Percentiles rank a stretch among this genome's conserved stretches.
Conservation (phyloP, 352 stramenopile species). For the Globisporangium paroecandrum region DNA sequence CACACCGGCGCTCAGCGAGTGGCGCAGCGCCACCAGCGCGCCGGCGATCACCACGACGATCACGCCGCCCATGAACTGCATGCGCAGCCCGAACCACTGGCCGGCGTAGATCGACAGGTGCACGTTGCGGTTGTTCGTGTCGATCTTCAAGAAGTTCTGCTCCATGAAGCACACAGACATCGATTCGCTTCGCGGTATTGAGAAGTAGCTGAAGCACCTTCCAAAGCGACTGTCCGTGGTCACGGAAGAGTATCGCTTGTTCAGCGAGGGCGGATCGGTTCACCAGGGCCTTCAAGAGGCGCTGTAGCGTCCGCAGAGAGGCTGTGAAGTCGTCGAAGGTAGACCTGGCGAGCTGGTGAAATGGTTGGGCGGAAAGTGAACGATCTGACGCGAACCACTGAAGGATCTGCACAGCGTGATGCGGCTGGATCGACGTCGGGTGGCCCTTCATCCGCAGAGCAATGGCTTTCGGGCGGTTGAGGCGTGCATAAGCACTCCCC, state of each 20-base stretch:
- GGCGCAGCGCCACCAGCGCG: slow-evolving; percentile 41
- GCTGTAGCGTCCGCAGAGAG: not conserved
- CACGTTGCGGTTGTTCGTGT: slow-evolving; percentile 52
- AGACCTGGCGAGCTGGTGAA: not conserved
- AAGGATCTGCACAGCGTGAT: not conserved
- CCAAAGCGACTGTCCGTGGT: no score
- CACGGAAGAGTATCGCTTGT: no score
- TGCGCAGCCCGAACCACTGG: slow-evolving; percentile 61
- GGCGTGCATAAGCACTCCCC: not conserved
- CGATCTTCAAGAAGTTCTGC: slow-evolving; percentile 60
- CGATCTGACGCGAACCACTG: not conserved
- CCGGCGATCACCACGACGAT: slow-evolving; percentile 49
- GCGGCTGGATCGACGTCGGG: not conserved
- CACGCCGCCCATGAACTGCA: slow-evolving; percentile 59
- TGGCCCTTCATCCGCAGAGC: not conserved
- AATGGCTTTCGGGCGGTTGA: not conserved
- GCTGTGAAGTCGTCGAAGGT: no score
- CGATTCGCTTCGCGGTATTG: no score
- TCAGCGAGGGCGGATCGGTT: no score
- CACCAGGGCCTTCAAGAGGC: no score
- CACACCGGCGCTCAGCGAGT: slow-evolving; percentile 61
- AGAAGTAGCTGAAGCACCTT: no score
- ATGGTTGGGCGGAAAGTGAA: not conserved
- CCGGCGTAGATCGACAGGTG: slow-evolving; percentile 53
- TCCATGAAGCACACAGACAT: slow-evolving; percentile 29